Percentiles rank a stretch among this genome's conserved stretches.
phyloP scores from a whole-genome alignment of 768 basidiomycete species.

The Auriscalpium microsporum region DNA sequence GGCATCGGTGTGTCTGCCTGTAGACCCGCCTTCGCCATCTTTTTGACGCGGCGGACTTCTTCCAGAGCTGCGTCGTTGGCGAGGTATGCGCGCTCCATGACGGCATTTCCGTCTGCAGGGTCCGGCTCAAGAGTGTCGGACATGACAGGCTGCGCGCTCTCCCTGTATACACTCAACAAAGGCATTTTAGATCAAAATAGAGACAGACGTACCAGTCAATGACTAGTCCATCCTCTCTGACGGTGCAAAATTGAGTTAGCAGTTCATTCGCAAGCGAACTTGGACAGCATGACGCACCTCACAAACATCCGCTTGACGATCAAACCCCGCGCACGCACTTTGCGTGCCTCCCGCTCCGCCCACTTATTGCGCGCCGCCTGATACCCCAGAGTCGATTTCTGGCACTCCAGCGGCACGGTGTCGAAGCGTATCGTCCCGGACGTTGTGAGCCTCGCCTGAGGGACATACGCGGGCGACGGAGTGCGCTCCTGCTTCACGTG shows the following conservation, averaged over 20 bases:
- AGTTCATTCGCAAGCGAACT: not conserved
- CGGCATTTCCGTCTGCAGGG: not conserved
- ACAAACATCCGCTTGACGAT: conserved; percentile 8
- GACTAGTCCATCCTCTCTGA: conserved; percentile 16
- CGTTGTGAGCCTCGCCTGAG: not conserved
- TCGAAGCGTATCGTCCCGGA: conserved; percentile 10
- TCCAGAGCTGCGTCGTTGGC: not conserved
- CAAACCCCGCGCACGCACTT: conserved; percentile 4
- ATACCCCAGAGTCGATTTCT: conserved; percentile 1
- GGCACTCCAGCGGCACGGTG: conserved; percentile 9
- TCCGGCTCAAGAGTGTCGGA: not conserved
- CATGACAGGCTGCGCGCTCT: not conserved
- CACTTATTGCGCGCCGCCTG: conserved; percentile 6
- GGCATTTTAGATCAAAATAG: not conserved
- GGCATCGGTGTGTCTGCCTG: not conserved
- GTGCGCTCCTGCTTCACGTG: conserved; percentile 9
- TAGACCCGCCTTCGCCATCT: not conserved
- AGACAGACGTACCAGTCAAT: conserved; percentile 11
- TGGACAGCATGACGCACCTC: conserved; percentile 4
- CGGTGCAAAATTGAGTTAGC: not conserved
- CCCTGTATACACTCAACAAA: not conserved
- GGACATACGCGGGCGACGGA: conserved; percentile 4
- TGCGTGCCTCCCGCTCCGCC: conserved; percentile 6
- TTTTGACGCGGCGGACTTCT: not conserved
- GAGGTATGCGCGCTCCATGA: conserved; percentile 5